These are phyloP conservation scores for Vigna trinervia DNA, from an alignment of 306 rosid genomes.

Conservation along the genomic window DNA sequence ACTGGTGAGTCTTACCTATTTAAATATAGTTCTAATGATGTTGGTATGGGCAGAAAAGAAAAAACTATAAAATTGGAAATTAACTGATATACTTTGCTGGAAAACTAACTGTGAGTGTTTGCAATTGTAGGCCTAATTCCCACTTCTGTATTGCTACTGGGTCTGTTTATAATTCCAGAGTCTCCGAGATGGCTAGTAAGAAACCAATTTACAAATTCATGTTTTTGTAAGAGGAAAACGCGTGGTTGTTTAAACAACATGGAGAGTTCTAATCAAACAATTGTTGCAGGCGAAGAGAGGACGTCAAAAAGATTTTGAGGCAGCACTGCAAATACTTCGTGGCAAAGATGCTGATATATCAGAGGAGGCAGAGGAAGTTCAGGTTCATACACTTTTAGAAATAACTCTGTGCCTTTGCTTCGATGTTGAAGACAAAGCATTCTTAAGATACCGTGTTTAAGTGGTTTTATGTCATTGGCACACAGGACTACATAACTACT, in stretches of 20 bases:
- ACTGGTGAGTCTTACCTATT: constrained; percentile 52
- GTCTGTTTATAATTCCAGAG: constrained; percentile 90
- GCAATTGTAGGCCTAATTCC: constrained; percentile 86
- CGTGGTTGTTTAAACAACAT: constrained; percentile 3
- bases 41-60: constrained; percentile 6
- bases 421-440: not conserved
- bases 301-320: constrained; percentile 62
- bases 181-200: constrained; percentile 99
- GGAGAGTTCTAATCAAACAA: constrained; percentile 11
- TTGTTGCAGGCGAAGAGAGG: constrained; percentile 76
- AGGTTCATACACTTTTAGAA: constrained; percentile 54
- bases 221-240: not conserved
- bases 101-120: constrained; percentile 46
- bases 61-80: not conserved
- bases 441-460: constrained; percentile 27
- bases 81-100: not conserved
- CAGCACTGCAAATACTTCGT: constrained; percentile 71
- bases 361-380: constrained; percentile 81
- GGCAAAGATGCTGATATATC: constrained; percentile 80
- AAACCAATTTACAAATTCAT: constrained; percentile 25
- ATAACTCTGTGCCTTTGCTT: constrained; percentile 14
- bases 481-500: constrained; percentile 74
- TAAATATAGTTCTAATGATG: constrained; percentile 5
- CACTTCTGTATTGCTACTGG: constrained; percentile 70
- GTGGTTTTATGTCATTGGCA: constrained; percentile 32